phyloP scores from a whole-genome alignment of 1,284 basidiomycete genomes.

The Grifola frondosa region DNA sequence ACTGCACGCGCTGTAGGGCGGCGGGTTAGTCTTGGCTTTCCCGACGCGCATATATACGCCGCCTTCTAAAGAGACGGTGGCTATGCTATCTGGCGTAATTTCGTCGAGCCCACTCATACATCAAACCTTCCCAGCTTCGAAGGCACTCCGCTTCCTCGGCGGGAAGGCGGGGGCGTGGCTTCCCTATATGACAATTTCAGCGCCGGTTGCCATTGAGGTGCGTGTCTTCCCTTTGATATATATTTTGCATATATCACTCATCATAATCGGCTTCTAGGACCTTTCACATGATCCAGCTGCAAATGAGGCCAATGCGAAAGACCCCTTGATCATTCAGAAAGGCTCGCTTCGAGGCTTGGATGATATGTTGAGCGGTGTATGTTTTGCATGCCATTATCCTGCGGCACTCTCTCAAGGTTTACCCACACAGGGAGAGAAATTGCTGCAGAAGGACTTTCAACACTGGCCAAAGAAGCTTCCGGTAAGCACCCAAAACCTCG shows the following conservation, averaged over 20 bases:
- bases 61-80: conserved; percentile 39
- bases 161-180: conserved; percentile 45
- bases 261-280: conserved; percentile 37
- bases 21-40: conserved; percentile 63
- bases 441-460: conserved; percentile 53
- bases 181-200: conserved; percentile 60
- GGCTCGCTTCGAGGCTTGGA: conserved; percentile 66
- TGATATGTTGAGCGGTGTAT: conserved; percentile 74
- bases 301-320: conserved; percentile 56
- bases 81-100: conserved; percentile 63
- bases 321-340: conserved; percentile 62
- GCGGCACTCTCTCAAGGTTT: background rate
- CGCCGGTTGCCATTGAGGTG: conserved; percentile 57
- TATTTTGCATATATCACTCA: background rate
- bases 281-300: conserved; percentile 67
- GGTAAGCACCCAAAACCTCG: too few relatives aligned
- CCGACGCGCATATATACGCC: conserved; percentile 44
- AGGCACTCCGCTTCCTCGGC: conserved; percentile 52
- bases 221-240: conserved; percentile 18
- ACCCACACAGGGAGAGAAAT: conserved; percentile 53
- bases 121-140: conserved; percentile 58
- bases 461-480: conserved; percentile 76
- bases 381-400: conserved; percentile 14
- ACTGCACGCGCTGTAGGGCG: conserved; percentile 49
- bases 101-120: conserved; percentile 67